Conservation (phyloP, 2,329 filamentous ascomycete species). For the Hypoxylon sp. region DNA sequence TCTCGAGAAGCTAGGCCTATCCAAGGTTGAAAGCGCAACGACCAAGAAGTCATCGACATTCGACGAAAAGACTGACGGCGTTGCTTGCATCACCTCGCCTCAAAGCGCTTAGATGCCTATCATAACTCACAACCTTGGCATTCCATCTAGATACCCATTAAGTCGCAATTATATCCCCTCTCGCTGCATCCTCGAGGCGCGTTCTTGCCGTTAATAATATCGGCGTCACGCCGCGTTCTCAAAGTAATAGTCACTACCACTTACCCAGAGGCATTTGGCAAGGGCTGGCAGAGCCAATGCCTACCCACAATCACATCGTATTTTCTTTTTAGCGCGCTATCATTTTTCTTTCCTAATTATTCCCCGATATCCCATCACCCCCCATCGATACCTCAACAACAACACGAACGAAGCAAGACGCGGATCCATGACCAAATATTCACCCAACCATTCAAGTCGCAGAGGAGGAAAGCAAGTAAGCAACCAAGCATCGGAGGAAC, state of each 20-base stretch:
- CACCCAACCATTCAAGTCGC: not conserved
- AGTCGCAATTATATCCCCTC: not conserved
- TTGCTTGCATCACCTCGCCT: slow-evolving; percentile 48
- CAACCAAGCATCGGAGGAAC: slow-evolving; percentile 1
- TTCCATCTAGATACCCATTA: not conserved
- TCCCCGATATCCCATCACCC: slow-evolving; percentile 28
- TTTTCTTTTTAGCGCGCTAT: slow-evolving; percentile 41
- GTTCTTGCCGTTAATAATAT: not conserved
- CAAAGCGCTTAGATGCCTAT: slow-evolving; percentile 50
- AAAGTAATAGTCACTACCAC: not conserved
- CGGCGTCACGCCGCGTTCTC: not conserved
- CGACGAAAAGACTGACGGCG: slow-evolving; percentile 53
- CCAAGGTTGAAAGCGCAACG: slow-evolving; percentile 54
- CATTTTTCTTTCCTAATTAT: slow-evolving; percentile 35
- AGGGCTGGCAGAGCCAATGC: slow-evolving; percentile 21
- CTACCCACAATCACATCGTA: slow-evolving; percentile 24
- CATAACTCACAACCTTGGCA: not conserved
- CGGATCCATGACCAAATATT: slow-evolving; percentile 34
- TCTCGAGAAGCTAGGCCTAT: slow-evolving; percentile 56
- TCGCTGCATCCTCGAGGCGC: not conserved
- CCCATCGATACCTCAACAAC: slow-evolving; percentile 36
- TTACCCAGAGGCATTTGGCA: slow-evolving; percentile 11
- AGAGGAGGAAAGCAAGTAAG: slow-evolving; percentile 9
- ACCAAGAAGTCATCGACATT: slow-evolving; percentile 54
- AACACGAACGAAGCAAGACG: slow-evolving; percentile 39